phyloP scores from a whole-genome alignment of 2,329 filamentous ascomycete species.

The Orbilia javanica region DNA sequence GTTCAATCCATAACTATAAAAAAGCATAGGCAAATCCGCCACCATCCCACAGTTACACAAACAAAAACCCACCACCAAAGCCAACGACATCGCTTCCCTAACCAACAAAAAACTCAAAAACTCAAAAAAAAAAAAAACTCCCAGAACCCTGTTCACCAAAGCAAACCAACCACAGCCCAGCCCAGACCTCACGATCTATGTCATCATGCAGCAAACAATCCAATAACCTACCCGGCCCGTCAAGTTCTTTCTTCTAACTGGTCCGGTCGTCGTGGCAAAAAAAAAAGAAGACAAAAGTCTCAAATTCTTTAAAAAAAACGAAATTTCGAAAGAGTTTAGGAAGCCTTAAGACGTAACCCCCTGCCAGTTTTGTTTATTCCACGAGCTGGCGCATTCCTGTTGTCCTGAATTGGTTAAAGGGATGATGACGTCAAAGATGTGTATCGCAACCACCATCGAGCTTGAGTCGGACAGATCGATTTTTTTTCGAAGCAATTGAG shows the following conservation, averaged over 20 bases:
- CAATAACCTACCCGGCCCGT: not conserved
- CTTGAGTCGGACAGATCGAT: too few relatives aligned
- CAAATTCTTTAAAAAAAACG: conserved; percentile 26
- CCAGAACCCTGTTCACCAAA: not conserved
- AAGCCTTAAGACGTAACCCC: too few relatives aligned
- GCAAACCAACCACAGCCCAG: not conserved
- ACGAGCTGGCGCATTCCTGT: not conserved
- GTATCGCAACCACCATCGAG: not conserved
- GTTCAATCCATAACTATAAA: too few relatives aligned
- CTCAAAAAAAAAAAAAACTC: not conserved
- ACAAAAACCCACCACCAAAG: too few relatives aligned
- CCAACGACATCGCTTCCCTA: too few relatives aligned
- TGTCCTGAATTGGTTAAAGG: not conserved
- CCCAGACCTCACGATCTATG: not conserved
- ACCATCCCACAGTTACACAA: too few relatives aligned
- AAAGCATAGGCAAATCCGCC: too few relatives aligned
- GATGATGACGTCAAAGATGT: conserved; percentile 21
- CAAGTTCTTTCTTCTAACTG: conserved; percentile 20
- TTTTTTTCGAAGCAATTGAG: too few relatives aligned
- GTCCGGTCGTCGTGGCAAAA: too few relatives aligned
- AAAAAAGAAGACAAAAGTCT: not conserved
- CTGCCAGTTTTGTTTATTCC: too few relatives aligned
- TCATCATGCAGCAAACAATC: conserved; percentile 16
- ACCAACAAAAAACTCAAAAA: too few relatives aligned
- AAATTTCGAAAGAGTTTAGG: not conserved